Percentiles rank a stretch among this genome's conserved stretches.
phyloP scores from a whole-genome alignment of 441 rosid genomes.

The Corymbia calophylla region DNA sequence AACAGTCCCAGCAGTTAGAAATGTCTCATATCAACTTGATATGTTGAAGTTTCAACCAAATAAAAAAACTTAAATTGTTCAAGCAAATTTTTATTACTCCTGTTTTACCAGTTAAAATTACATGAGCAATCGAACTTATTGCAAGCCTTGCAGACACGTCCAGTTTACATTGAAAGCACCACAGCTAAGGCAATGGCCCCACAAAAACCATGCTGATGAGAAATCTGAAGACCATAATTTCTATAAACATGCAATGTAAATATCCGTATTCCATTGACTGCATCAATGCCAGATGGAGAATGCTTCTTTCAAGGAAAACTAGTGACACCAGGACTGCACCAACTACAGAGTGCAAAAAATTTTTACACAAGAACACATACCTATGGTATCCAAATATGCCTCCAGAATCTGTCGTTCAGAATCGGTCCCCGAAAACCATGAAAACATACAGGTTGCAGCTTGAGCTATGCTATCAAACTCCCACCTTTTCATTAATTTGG shows the following conservation, averaged over 20 bases:
- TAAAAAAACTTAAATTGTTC: neutral
- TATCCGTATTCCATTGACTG: neutral
- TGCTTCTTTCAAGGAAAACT: neutral
- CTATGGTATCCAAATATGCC: constrained; percentile 50
- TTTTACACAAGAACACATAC: constrained; percentile 21
- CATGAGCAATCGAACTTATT: neutral
- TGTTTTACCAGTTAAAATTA: neutral
- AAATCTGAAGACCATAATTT: neutral
- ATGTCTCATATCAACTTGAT: neutral
- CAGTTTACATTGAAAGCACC: neutral
- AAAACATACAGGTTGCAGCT: constrained; percentile 50
- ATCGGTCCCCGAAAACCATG: constrained; percentile 77
- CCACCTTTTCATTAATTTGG: constrained; percentile 92
- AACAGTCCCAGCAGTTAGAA: neutral
- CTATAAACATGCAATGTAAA: neutral
- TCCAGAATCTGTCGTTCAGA: constrained; percentile 41
- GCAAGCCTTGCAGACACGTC: neutral
- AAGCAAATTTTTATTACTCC: neutral
- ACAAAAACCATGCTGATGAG: neutral
- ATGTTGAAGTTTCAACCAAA: too few species aligned
- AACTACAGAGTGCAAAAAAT: neutral
- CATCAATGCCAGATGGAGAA: neutral
- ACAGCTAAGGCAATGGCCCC: neutral
- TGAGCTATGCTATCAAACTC: constrained; percentile 89
- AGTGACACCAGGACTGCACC: neutral